A percentile compares a stretch with the other conserved stretches of the same genome.
Evolutionary conservation across 768 basidiomycete genomes (phyloP).

Genomic region (Tylopilus cervinicoccineus): DNA sequence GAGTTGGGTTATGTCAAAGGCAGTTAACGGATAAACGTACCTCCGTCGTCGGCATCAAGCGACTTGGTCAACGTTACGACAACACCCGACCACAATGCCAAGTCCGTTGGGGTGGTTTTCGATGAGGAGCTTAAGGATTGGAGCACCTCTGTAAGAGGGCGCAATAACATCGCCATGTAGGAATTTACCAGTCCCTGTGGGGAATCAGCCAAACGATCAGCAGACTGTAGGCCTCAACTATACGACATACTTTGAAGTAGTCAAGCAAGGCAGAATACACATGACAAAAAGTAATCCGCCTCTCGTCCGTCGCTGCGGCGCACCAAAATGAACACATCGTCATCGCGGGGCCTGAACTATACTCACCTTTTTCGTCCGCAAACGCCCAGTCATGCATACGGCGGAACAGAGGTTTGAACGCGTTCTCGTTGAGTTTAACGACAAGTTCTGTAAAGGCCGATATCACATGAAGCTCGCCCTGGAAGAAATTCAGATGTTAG

Average conservation of each 20-base stretch:
- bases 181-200: constrained; percentile 80
- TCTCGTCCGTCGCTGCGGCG: constrained; percentile 32
- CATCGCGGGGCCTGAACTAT: not conserved
- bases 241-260: constrained; percentile 73
- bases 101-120: constrained; percentile 26
- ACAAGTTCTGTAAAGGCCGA: constrained; percentile 84
- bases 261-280: constrained; percentile 71
- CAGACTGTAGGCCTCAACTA: not conserved
- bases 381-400: constrained; percentile 96
- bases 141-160: constrained; percentile 62
- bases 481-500: not conserved
- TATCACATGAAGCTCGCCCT: constrained; percentile 57
- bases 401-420: constrained; percentile 90
- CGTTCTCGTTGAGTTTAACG: constrained; percentile 86
- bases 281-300: constrained; percentile 70
- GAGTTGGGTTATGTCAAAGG: not conserved
- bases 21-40: constrained; percentile 38
- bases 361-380: constrained; percentile 46
- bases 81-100: constrained; percentile 58
- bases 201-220: not conserved
- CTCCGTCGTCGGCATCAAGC: constrained; percentile 74
- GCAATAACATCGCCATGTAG: constrained; percentile 77
- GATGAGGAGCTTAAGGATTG: constrained; percentile 39
- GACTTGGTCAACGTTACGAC: constrained; percentile 64
- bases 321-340: not conserved